Evolutionary conservation across 352 stramenopile genomes (phyloP).

Genomic region (Phytophthora fragariae): DNA sequence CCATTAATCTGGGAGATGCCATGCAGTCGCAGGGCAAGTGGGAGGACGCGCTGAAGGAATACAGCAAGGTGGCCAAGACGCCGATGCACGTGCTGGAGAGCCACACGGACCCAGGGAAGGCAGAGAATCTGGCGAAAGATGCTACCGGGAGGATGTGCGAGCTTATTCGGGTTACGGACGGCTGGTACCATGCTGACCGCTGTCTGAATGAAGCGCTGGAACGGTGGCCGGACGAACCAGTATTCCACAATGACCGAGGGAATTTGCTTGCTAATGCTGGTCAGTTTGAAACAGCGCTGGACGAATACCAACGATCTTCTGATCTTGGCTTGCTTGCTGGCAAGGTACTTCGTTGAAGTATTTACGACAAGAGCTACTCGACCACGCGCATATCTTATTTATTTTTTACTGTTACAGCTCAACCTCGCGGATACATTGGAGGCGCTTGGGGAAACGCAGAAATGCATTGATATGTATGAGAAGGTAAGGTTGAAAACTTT

Average conservation of each 20-base stretch:
- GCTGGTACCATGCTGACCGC: constrained; percentile 53
- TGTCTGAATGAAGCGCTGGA: constrained; percentile 60
- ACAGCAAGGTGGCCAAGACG: constrained; percentile 48
- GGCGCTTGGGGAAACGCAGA: constrained; percentile 60
- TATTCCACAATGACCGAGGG: constrained; percentile 69
- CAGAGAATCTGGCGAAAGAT: constrained; percentile 45
- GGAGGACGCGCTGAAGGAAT: constrained; percentile 64
- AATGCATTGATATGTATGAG: constrained; percentile 63
- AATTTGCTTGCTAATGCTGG: constrained; percentile 59
- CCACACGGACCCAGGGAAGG: constrained; percentile 23
- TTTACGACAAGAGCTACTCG: neutral
- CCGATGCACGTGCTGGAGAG: constrained; percentile 24
- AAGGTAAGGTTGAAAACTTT: constrained; percentile 34
- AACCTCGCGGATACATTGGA: constrained; percentile 66
- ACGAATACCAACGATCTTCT: constrained; percentile 61
- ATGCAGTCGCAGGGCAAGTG: constrained; percentile 58
- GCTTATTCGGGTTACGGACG: constrained; percentile 57
- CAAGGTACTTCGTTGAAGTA: constrained; percentile 43
- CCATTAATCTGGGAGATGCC: constrained; percentile 61
- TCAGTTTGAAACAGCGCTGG: constrained; percentile 63
- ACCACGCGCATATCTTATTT: neutral
- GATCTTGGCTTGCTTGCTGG: constrained; percentile 50
- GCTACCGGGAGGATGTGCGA: constrained; percentile 59
- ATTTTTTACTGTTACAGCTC: constrained; percentile 41
- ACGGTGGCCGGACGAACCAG: constrained; percentile 59